Base-by-base conservation (phyloP, 345 rosid species). In the Eucalyptus pauciflora region DNA sequence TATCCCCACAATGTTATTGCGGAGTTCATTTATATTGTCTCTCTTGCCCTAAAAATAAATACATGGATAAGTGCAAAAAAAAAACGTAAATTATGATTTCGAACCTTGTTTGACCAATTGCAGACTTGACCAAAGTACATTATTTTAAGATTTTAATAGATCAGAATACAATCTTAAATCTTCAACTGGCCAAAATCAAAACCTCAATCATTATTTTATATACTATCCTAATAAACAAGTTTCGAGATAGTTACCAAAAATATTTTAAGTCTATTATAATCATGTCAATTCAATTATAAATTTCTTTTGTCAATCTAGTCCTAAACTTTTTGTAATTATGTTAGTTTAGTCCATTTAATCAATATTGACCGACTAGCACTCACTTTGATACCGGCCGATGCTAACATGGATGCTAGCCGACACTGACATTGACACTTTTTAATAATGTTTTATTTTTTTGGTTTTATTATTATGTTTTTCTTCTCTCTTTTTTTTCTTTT, bases 351-450 rank as follows among this genome's bases (percentile, higher is more conserved):
- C 3, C 17, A 51, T 51, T 51, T 51, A 51, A 16, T 51, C 54
- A 16, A 50, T 50, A 3, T 50, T 50, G 3, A 16, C 0, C 6
- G 18, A 50, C 8, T 16, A 50, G 20, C 20, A 3, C 8, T 51
- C 3, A 51, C 8, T 1, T 51, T 3, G 1, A 51, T 20, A 51
- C 8, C 20, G 1, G 7, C 3, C 0, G 1, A 3, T 50, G 3
- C 20, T 51, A 51, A 51, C 54, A 51, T 16, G 20, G 54, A 51
- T 3, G 8, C 20, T 16, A 51, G 6, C 8, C 54, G 20, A 51
- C 20, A 51, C 1, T 3, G 20, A 16, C 2, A 20, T 51, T 16
- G 8, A 51, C 54, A 16, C 20, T 51, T 51, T 51, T 50, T 15
- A 50, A 50, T 50, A 16, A 50, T 50, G 6, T 50, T 50, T 50